phyloP scores from a whole-genome alignment of 352 stramenopile genomes.

The Phytophthora crassamura region DNA sequence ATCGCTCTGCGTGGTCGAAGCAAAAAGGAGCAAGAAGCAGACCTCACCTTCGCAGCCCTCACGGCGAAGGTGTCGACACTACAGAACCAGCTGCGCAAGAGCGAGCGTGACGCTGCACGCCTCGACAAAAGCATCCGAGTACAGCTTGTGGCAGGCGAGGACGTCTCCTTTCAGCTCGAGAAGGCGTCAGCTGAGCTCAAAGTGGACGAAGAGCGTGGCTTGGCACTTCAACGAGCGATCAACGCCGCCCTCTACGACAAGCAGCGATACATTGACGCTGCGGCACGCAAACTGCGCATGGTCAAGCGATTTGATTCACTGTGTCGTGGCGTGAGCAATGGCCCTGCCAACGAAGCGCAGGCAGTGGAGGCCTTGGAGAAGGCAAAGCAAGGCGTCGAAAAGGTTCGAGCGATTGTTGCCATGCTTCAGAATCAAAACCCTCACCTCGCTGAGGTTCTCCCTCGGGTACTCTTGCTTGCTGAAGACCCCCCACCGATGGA shows the following conservation, averaged over 20 bases:
- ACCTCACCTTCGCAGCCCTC: slow-evolving; percentile 85
- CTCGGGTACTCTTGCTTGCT: slow-evolving; percentile 78
- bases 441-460: slow-evolving; percentile 86
- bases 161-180: slow-evolving; percentile 79
- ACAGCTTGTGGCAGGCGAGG: slow-evolving; percentile 64
- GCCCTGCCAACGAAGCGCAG: slow-evolving; percentile 56
- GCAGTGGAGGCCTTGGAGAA: slow-evolving; percentile 62
- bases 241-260: slow-evolving; percentile 93
- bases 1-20: slow-evolving; percentile 90
- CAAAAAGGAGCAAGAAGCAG: slow-evolving; percentile 71
- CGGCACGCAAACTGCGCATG: slow-evolving; percentile 74
- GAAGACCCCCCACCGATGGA: slow-evolving; percentile 61
- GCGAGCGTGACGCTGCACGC: slow-evolving; percentile 62
- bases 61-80: slow-evolving; percentile 87
- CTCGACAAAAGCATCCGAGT: slow-evolving; percentile 76
- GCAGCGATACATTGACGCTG: slow-evolving; percentile 85
- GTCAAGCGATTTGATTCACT: slow-evolving; percentile 72
- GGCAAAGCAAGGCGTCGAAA: slow-evolving; percentile 46
- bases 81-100: slow-evolving; percentile 76
- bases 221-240: slow-evolving; percentile 80
- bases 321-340: slow-evolving; percentile 46
- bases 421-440: slow-evolving; percentile 71
- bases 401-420: slow-evolving; percentile 67
- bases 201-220: slow-evolving; percentile 68
- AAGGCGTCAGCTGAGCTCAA: slow-evolving; percentile 84